A percentile compares a stretch with the other conserved stretches of the same genome.
Conservation (phyloP, 2,329 filamentous ascomycete genomes). For the Sphaerostilbella broomeana region DNA sequence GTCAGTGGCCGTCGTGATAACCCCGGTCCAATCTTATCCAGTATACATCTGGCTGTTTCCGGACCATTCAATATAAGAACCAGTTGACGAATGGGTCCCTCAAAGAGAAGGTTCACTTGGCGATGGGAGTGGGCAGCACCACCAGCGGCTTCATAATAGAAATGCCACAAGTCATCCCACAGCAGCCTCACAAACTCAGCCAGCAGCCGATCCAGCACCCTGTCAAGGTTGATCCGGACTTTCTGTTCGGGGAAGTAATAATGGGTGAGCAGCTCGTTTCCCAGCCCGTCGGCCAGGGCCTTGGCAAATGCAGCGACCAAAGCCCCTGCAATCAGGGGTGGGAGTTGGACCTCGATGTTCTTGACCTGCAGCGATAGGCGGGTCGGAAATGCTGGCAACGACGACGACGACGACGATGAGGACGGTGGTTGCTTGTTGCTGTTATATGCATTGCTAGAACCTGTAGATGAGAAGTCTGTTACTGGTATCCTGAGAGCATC, state of each 20-base stretch:
- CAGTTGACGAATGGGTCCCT: conserved; percentile 32
- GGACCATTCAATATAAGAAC: conserved; percentile 31
- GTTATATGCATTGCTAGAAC: too few relatives aligned
- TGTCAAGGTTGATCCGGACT: conserved; percentile 29
- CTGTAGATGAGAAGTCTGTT: conserved; percentile 11
- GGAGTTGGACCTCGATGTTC: conserved; percentile 28
- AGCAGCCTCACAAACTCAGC: conserved; percentile 26
- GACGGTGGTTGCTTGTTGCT: conserved; percentile 11
- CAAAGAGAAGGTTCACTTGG: conserved; percentile 29
- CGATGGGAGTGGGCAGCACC: conserved; percentile 20
- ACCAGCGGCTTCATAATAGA: conserved; percentile 25
- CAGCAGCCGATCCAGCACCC: conserved; percentile 30
- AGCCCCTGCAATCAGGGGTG: conserved; percentile 31
- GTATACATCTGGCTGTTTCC: conserved; percentile 28
- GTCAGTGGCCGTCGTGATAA: conserved; percentile 26
- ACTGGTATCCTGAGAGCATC: conserved; percentile 21
- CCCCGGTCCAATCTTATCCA: conserved; percentile 30
- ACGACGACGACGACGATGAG: conserved; percentile 22
- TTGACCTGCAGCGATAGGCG: conserved; percentile 23
- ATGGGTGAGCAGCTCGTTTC: conserved; percentile 32
- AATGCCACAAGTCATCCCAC: conserved; percentile 32
- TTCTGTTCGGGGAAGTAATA: conserved; percentile 30
- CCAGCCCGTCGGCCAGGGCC: conserved; percentile 27
- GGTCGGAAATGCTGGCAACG: conserved; percentile 27
- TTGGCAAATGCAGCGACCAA: conserved; percentile 30